Evolutionary conservation across 1,139 yeast species (phyloP).

Genomic region (Geotrichum reessii): DNA sequence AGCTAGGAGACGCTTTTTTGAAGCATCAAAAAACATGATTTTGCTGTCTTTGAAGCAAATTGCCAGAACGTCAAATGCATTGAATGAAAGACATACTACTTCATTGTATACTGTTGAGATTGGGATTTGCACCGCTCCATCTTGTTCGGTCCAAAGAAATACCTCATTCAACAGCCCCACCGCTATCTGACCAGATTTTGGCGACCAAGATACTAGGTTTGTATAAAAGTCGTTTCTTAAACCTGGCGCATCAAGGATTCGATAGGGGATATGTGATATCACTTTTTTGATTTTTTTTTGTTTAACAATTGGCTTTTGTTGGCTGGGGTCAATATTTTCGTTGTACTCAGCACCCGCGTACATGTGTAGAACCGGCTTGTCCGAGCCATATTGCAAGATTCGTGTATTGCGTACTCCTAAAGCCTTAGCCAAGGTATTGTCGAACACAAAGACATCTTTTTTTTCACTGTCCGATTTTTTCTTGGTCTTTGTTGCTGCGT

Average conservation of each 20-base stretch:
- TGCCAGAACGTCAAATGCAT: conserved; percentile 42
- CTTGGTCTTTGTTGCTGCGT: neutral
- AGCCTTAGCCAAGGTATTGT: conserved; percentile 6
- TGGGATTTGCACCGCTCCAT: conserved; percentile 38
- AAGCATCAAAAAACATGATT: conserved; percentile 40
- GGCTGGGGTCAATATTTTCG: neutral
- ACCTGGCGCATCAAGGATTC: conserved; percentile 67
- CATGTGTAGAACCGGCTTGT: neutral
- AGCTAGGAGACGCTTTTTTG: conserved; percentile 24
- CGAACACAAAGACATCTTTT: conserved; percentile 2
- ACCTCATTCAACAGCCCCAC: conserved; percentile 63
- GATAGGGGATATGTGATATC: conserved; percentile 35
- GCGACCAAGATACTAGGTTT: conserved; percentile 72
- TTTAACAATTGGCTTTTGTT: neutral
- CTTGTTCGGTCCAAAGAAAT: conserved; percentile 59
- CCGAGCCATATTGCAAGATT: conserved; percentile 9
- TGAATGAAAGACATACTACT: conserved; percentile 51
- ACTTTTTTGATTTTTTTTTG: conserved; percentile 6
- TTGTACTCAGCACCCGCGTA: conserved; percentile 13
- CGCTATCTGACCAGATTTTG: conserved; percentile 44
- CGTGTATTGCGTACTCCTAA: conserved; percentile 9
- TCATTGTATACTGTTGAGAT: conserved; percentile 26
- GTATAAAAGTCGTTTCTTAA: conserved; percentile 76
- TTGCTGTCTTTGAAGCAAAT: conserved; percentile 57
- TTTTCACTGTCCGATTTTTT: neutral